Base-by-base conservation (phyloP, 2,329 filamentous ascomycete genomes). In the Phyllachora maydis region DNA sequence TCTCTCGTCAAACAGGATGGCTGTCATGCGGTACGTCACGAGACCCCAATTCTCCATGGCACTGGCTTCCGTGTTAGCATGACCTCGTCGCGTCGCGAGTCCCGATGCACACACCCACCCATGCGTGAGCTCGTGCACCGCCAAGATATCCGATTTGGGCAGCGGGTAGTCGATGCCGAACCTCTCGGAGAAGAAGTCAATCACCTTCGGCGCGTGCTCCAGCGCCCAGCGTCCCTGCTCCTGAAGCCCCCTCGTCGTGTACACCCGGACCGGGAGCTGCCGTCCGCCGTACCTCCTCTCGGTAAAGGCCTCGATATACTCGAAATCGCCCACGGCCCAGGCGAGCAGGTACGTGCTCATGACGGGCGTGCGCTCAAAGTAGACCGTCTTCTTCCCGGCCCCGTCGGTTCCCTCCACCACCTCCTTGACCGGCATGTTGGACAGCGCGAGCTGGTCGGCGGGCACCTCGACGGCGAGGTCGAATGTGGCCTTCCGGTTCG, bases 11-110 rank as follows among this genome's bases (percentile, higher is more conserved):
- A 88, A 98, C n/a, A 98, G 63, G 14, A 98, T 75, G 23, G 88
- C 83, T 8, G 85, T 95, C 8, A 85, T 91, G 34, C 82, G 67
- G 53, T 95, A 98, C 16, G 88, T 95, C 28, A 98, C 81, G 25
- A 98, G 60, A 35, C 83, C 83, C 83, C 83, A 93, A 45, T 90
- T 90, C 56, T 93, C 83, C 78, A 90, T 90, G 35, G 81, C 81
- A n/a, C n/a, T n/a, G n/a, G n/a, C n/a, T n/a, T n/a, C n/a, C n/a
- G n/a, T n/a, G n/a, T n/a, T n/a, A n/a, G n/a, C n/a, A n/a, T n/a
- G n/a, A n/a, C n/a, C n/a, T n/a, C n/a, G n/a, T n/a, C n/a, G n/a
- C n/a, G n/a, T n/a, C n/a, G n/a, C n/a, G n/a, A n/a, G n/a, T n/a
- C n/a, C n/a, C n/a, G n/a, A n/a, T n/a, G n/a, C n/a, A n/a, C n/a